Evolutionary conservation across 73 alveolate species (phyloP), one percentile per base, ranked within the genome.

Genomic region (Uronychia setigera): DNA sequence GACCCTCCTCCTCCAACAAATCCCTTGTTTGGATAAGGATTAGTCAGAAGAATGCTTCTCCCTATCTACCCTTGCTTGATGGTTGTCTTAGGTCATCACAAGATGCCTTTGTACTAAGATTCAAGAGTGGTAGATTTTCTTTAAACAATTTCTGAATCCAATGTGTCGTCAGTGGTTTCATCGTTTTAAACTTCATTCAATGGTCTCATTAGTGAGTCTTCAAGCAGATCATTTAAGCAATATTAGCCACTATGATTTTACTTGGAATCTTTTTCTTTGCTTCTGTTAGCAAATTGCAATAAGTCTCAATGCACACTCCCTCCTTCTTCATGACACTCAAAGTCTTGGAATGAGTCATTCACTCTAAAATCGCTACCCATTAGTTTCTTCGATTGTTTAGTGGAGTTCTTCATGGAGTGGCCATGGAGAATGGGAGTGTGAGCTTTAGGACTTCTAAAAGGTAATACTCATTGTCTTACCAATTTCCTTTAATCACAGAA

Each of bases 31-130:
- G 67, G 67, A 19, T 19, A 19, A n/a, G n/a, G n/a, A n/a, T n/a
- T n/a, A 19, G 5, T 46, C 67, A 46, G 67, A 46, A 46, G 67
- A 46, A 46, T 11, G 67, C 67, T 19, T 46, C 5, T 5, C n/a
- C 67, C 67, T 19, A 46, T 19, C 19, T 5, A 46, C 5, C 5
- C 67, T 19, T 46, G 67, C 67, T 46, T 46, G 67, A 19, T 19
- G n/a, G 67, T 46, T 5, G 67, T 46, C 67, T 46, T 46, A 46
- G 67, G 67, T 46, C 67, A n/a, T n/a, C n/a, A n/a, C n/a, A n/a
- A n/a, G n/a, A n/a, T n/a, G n/a, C n/a, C n/a, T n/a, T n/a, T n/a
- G n/a, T n/a, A n/a, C n/a, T n/a, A n/a, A n/a, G n/a, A n/a, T n/a
- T n/a, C n/a, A n/a, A n/a, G n/a, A n/a, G n/a, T n/a, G n/a, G n/a